These are phyloP conservation scores for Triangularia setosa DNA, from an alignment of 2,329 filamentous ascomycete species.

Conservation along the genomic window DNA sequence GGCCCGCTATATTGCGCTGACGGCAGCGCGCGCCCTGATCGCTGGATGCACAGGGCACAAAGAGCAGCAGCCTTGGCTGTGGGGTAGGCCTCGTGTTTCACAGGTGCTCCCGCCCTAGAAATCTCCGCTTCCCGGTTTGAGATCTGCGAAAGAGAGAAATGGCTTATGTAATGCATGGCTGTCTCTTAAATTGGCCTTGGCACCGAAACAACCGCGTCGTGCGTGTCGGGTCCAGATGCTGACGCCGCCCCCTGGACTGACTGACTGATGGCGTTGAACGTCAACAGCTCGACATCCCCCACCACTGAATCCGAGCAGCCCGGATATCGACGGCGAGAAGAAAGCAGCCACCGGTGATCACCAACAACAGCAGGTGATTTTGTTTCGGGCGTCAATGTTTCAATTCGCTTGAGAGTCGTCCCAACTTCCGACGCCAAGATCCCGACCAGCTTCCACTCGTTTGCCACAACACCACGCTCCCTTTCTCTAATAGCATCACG, in stretches of 20 bases:
- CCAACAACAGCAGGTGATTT: not conserved
- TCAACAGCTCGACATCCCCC: not conserved
- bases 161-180: slow-evolving; percentile 1
- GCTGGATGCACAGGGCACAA: not conserved
- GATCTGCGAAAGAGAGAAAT: not conserved
- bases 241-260: not conserved
- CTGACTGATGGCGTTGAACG: not conserved
- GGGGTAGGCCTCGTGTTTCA: not conserved
- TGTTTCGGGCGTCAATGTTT: not conserved
- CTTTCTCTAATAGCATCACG: not conserved
- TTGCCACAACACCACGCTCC: not conserved
- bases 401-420: not conserved
- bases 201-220: not conserved
- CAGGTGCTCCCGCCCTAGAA: not conserved
- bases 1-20: not conserved
- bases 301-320: not conserved
- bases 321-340: not conserved
- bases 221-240: not conserved
- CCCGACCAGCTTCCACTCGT: not conserved
- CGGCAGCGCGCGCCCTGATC: not conserved
- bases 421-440: not conserved
- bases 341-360: not conserved
- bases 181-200: slow-evolving; percentile 2
- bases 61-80: not conserved
- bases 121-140: not conserved